Base-by-base conservation (phyloP, 2,329 filamentous ascomycete species). In the Ophiostoma perfectum region DNA sequence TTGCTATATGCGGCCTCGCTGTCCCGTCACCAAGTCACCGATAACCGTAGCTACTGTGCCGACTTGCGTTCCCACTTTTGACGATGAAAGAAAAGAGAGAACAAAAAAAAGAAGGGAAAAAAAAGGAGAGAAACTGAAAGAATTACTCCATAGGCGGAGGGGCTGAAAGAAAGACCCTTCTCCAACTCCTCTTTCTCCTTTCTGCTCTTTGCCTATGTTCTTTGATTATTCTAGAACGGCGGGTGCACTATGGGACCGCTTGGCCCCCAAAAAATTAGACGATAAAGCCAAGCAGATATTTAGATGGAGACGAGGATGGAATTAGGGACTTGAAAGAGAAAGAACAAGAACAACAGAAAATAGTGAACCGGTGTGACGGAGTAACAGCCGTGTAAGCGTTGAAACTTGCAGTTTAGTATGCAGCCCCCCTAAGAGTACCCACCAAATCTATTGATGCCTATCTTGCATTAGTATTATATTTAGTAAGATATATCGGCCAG, bases 301-400 rank as follows among this genome's bases (percentile, higher is more conserved):
- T n/a, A 65, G n/a, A 65, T 36, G 41, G 36, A 18, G 62, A 44
- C 39, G 27, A 64, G 36, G 14, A 44, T n/a, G 12, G 36, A 45
- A 42, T 11, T 45, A 39, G 38, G 4, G 16, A 64, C 27, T 12
- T 14, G 11, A 6, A 60, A 60, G 27, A 60, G 12, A 55, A 7
- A 27, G 49, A 55, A 55, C 49, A 60, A 38, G 27, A 27, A 38
- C 27, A 5, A 14, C 36, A 4, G 49, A 18, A 55, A 14, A 5
- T 8, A 4, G 4, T 60, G 36, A 60, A 60, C 55, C 55, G 55
- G 55, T 36, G 55, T 39, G 55, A 60, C 49, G 27, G 49, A 60
- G 55, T 60, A 38, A 39, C 27, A 60, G 55, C 55, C 55, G 27
- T 60, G 55, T 60, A 38, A 60, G 55, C 55, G 55, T 60, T 60